Base-by-base conservation (phyloP, 176 grass and related monocot genomes). In the Sorghum bicolor region DNA sequence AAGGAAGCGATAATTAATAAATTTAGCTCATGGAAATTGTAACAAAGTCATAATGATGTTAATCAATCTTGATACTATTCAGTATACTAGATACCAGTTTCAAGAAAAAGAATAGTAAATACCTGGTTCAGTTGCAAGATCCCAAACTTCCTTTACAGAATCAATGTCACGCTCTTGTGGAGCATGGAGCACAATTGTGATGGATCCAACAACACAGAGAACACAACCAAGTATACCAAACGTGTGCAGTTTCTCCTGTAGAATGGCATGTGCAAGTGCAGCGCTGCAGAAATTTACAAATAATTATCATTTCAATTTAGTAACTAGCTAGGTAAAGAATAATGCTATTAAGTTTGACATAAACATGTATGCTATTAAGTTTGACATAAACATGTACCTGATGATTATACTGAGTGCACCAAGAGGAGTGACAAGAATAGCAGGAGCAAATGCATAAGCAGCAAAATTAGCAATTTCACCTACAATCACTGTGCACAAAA, bases 381-480 rank as follows among this genome's bases (percentile, higher is more conserved):
- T 37, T 71, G 64, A 58, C 26, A 70, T 25, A 5, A 34, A 52
- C 66, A 82, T 64, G 45, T 89, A 98, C 95, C 95, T 98, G 82
- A 98, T 94, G 72, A 98, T 95, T 87, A 95, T 95, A 90, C 95
- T 98, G 64, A 98, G 92, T 74, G 95, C 95, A 63, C 95, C 95
- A 86, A 98, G 90, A 82, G 95, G 92, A 68, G 95, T 98, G 64
- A 98, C 92, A 32, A 98, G 86, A 91, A 98, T 95, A 77, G 95
- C 95, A 28, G 95, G 95, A 79, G 95, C 95, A 68, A 98, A 98
- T 74, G 95, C 95, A 88, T 98, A 98, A 64, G 92, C 95, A 79
- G 92, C 89, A 91, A 98, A 98, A 86, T 98, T 98, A 72, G 95
- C 92, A 68, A 98, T 89, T 90, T 98, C 92, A 22, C 95, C 92